Base-by-base conservation (phyloP, 805 yeast species). In the Candida nonsorbophila region DNA sequence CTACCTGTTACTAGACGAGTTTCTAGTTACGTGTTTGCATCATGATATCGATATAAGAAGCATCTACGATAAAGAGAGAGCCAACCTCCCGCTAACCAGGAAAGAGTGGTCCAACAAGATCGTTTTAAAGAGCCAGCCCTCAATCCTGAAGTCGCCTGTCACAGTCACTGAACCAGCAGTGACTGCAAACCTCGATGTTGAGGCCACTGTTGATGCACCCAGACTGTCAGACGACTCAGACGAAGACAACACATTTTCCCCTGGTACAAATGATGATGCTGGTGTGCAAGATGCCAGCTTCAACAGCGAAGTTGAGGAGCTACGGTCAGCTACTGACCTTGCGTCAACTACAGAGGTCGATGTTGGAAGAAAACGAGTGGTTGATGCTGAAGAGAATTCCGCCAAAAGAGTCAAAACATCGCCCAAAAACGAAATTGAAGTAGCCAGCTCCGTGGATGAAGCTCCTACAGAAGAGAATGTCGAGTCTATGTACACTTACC, bases 231-330 rank as follows among this genome's bases (percentile, higher is more conserved):
- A 34, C 6, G 32, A 27, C 10, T 23, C 29, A 4, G 39, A 28
- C 11, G 22, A 11, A 12, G 32, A 32, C 11, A 27, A 32, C 14
- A 32, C 34, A 9, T 29, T 36, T 24, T 36, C 40, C 9, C 40
- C 27, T 32, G 40, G 29, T 15, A 24, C 30, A 4, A 34, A 30
- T 6, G n/a, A 24, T 16, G 31, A 15, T 13, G 14, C 22, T 6
- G 30, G 20, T 5, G 15, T 21, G 13, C 19, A 14, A 9, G 32
- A 30, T 7, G 40, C 32, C 3, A 36, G 36, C 20, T 32, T 19
- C 18, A 24, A 32, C 12, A 27, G 14, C 4, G 10, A 19, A 13
- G 34, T n/a, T n/a, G 26, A 13, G 26, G 16, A 7, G 20, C 20
- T 18, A 18, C 10, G 20, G 10, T 7, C 20, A 7, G 10, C 20